Percentiles rank a stretch among this genome's conserved stretches.
These are phyloP conservation scores for Penicillium glabrum DNA, from an alignment of 2,329 filamentous ascomycete genomes.

Conservation along the genomic window DNA sequence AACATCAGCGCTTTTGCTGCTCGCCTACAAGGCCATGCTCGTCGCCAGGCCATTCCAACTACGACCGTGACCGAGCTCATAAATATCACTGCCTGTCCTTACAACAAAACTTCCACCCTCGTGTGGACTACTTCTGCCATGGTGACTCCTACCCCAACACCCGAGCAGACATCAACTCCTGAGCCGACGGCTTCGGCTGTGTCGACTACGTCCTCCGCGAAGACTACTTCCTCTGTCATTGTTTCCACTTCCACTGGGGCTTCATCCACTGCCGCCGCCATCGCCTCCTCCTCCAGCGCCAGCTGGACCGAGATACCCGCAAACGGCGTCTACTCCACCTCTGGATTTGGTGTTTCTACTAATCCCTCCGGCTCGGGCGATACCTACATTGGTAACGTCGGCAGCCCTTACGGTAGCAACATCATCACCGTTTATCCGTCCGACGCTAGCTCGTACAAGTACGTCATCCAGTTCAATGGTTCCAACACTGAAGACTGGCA, in stretches of 20 bases:
- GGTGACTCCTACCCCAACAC: neutral
- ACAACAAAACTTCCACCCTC: constrained; percentile 1
- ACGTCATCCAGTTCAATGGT: constrained; percentile 37
- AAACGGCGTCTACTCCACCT: constrained; percentile 24
- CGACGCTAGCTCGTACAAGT: constrained; percentile 34
- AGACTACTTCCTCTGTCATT: neutral
- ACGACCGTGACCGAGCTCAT: constrained; percentile 4
- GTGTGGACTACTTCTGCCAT: neutral
- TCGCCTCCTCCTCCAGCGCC: constrained; percentile 5
- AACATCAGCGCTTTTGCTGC: constrained; percentile 23
- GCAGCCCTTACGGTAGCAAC: constrained; percentile 42
- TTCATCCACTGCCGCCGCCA: constrained; percentile 14
- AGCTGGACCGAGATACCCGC: constrained; percentile 21
- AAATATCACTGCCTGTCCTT: constrained; percentile 12
- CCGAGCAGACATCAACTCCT: constrained; percentile 1
- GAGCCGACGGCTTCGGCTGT: neutral
- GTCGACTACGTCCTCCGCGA: neutral
- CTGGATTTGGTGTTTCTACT: constrained; percentile 35
- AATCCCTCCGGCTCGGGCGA: constrained; percentile 21
- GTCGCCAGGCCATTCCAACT: constrained; percentile 12
- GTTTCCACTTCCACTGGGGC: too few relatives aligned
- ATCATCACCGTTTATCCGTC: constrained; percentile 35
- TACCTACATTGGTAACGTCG: constrained; percentile 40
- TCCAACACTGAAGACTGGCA: constrained; percentile 33
- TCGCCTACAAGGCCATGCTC: constrained; percentile 14